Percentiles rank a stretch among this genome's conserved stretches.
Conservation (phyloP, 768 basidiomycete genomes). For the Lactifluus piperatus region DNA sequence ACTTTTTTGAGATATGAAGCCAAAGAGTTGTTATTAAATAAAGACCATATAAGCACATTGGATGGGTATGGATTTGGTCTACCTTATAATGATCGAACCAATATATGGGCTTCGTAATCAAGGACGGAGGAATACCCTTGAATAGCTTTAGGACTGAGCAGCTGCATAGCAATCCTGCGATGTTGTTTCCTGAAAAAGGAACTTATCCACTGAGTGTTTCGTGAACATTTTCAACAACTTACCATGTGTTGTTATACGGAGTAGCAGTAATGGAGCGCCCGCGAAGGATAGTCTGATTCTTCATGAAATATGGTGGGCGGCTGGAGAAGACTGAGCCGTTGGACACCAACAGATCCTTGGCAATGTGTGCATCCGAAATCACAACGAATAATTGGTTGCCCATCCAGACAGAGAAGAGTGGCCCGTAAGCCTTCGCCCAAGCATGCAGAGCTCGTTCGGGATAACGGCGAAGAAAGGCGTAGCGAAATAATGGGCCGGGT, state of each 20-base stretch:
- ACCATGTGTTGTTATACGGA: conserved; percentile 38
- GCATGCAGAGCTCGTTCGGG: conserved; percentile 37
- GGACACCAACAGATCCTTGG: too few species aligned
- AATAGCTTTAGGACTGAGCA: too few species aligned
- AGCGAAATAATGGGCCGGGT: conserved; percentile 23
- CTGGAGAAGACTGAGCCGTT: conserved; percentile 40
- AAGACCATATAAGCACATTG: too few species aligned
- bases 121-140: too few species aligned
- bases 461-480: conserved; percentile 33
- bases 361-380: too few species aligned
- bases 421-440: too few species aligned
- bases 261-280: conserved; percentile 38
- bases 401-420: too few species aligned
- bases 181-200: conserved; percentile 31
- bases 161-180: conserved; percentile 32
- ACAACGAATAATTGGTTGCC: too few species aligned
- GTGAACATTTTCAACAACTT: not conserved
- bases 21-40: too few species aligned
- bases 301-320: conserved; percentile 37
- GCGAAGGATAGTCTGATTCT: conserved; percentile 36
- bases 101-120: too few species aligned
- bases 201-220: not conserved
- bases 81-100: conserved; percentile 32
- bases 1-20: too few species aligned
- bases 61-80: too few species aligned